Evolutionary conservation across 2,329 filamentous ascomycete species (phyloP).

Genomic region (Trichoderma atrobrunneum): DNA sequence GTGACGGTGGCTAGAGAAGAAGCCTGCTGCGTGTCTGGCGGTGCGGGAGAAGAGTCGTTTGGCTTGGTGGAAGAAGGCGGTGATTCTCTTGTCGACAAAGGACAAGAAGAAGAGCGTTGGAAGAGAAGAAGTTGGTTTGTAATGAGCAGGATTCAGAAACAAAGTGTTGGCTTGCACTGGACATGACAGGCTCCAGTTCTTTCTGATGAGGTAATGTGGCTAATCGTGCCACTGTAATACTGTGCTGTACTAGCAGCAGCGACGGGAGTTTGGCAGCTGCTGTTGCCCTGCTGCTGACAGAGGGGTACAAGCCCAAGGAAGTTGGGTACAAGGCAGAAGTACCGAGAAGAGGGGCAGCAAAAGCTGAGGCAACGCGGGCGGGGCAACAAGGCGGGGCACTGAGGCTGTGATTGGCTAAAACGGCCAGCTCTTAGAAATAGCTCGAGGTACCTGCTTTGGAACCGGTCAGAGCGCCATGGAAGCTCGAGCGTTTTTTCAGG

Average conservation of each 20-base stretch:
- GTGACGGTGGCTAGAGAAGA: neutral
- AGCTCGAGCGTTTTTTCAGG: neutral
- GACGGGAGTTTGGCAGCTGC: too few relatives aligned
- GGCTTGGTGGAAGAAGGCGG: neutral
- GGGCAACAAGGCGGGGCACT: constrained; percentile 4
- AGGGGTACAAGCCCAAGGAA: neutral
- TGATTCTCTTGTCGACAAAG: neutral
- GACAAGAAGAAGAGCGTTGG: neutral
- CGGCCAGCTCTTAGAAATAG: neutral
- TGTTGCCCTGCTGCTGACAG: neutral
- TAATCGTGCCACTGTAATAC: neutral
- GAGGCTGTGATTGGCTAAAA: neutral
- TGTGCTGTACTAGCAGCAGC: neutral
- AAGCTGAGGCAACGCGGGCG: neutral
- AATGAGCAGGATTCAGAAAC: constrained; percentile 3
- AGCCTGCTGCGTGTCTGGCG: neutral
- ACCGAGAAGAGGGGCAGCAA: constrained; percentile 16
- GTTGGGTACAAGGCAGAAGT: neutral
- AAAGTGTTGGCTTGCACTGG: neutral
- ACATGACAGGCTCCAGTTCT: constrained; percentile 16
- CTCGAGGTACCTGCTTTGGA: neutral
- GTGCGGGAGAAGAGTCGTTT: neutral
- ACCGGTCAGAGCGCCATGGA: neutral
- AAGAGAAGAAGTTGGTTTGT: constrained; percentile 3
- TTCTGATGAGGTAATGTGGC: constrained; percentile 18